Percentiles rank a stretch among this genome's conserved stretches.
These are phyloP conservation scores for Phyllosticta citriasiana DNA, from an alignment of 2,329 filamentous ascomycete species.

Conservation along the genomic window DNA sequence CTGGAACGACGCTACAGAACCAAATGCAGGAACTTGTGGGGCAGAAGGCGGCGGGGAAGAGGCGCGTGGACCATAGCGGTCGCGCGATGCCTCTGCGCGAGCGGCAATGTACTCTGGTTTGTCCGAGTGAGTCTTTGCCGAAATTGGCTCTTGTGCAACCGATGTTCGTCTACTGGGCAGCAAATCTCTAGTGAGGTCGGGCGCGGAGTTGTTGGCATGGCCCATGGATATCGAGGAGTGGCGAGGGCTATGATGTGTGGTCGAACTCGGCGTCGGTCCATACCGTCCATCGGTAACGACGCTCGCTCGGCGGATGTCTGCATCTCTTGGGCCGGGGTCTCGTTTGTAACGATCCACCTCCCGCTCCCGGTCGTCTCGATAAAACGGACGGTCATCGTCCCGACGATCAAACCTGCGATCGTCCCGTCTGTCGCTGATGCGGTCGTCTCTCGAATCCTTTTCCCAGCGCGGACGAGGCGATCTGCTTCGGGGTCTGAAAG, in stretches of 20 bases:
- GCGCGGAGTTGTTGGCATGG: not conserved
- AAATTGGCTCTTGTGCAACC: conserved; percentile 23
- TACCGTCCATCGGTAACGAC: conserved; percentile 8
- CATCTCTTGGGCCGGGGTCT: conserved; percentile 15
- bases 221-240: conserved; percentile 6
- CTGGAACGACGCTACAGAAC: conserved; percentile 23
- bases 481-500: conserved; percentile 53
- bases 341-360: conserved; percentile 32
- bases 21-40: conserved; percentile 46
- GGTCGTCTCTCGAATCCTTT: conserved; percentile 32
- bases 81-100: conserved; percentile 36
- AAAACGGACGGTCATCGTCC: conserved; percentile 30
- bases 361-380: conserved; percentile 28
- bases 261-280: not conserved
- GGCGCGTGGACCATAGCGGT: conserved; percentile 37
- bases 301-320: conserved; percentile 10
- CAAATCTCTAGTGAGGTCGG: conserved; percentile 2
- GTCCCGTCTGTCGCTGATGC: conserved; percentile 29
- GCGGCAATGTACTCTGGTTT: conserved; percentile 35
- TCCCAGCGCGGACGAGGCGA: conserved; percentile 54
- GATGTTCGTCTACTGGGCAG: conserved; percentile 24
- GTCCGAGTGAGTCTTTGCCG: conserved; percentile 19
- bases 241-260: conserved; percentile 4
- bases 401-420: conserved; percentile 35
- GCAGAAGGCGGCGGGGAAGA: conserved; percentile 44